Percentiles rank a stretch among this genome's conserved stretches.
Conservation (phyloP, 768 basidiomycete species). For the Suillus ampliporus region DNA sequence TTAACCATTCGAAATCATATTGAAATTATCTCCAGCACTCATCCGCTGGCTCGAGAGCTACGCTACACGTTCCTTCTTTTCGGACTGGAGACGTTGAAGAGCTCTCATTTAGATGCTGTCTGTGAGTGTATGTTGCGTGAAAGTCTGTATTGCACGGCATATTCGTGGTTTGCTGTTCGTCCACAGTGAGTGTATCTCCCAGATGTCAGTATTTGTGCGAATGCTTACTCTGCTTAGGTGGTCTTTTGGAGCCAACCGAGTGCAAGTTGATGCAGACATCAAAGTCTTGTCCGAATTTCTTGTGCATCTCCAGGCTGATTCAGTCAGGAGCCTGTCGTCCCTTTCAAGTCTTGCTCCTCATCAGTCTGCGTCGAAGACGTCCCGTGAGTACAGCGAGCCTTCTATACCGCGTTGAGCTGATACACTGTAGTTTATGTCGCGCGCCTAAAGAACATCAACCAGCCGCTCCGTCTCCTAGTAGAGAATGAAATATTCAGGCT, state of each 20-base stretch:
- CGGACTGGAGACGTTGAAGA: conserved; percentile 90
- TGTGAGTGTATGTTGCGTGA: conserved; percentile 81
- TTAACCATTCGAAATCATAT: not conserved
- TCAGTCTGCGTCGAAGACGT: conserved; percentile 48
- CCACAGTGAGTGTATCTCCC: conserved; percentile 72
- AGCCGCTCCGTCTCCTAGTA: conserved; percentile 80
- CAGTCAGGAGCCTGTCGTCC: conserved; percentile 58
- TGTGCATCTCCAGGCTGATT: conserved; percentile 75
- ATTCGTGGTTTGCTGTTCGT: conserved; percentile 92
- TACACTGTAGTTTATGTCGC: conserved; percentile 54
- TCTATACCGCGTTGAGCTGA: conserved; percentile 15
- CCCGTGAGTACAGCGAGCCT: conserved; percentile 41
- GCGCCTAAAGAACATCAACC: conserved; percentile 69
- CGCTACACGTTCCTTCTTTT: conserved; percentile 92
- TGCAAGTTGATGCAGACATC: conserved; percentile 89
- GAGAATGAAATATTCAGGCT: conserved; percentile 91
- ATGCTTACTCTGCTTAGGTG: conserved; percentile 59
- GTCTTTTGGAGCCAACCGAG: conserved; percentile 94
- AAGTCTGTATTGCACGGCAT: conserved; percentile 77
- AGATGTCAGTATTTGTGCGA: not conserved
- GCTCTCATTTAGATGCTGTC: conserved; percentile 82
- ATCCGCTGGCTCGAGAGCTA: conserved; percentile 88
- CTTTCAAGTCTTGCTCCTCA: conserved; percentile 67
- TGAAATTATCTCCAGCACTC: conserved; percentile 61
- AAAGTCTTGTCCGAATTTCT: conserved; percentile 87